Percentiles rank a stretch among this genome's conserved stretches.
phyloP scores from a whole-genome alignment of 805 yeast genomes.

The Yarrowia bubula region DNA sequence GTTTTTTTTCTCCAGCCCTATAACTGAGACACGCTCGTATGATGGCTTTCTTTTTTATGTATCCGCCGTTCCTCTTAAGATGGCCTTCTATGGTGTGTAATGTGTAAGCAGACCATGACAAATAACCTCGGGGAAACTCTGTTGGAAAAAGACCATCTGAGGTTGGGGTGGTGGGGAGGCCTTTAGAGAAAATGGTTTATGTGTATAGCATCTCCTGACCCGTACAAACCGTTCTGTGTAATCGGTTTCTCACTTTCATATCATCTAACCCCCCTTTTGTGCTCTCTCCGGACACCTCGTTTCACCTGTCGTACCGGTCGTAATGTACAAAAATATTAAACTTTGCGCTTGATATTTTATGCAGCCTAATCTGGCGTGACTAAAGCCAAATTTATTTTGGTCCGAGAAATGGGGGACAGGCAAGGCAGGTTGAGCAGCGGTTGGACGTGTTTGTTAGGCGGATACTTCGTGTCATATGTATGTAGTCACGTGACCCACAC shows the following conservation, averaged over 20 bases:
- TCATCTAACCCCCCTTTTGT: neutral
- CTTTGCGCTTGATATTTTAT: neutral
- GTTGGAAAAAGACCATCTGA: no score
- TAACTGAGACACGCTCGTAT: no score
- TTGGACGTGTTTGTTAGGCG: neutral
- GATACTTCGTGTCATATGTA: neutral
- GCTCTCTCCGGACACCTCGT: neutral
- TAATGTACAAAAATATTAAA: neutral
- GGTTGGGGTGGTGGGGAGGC: neutral
- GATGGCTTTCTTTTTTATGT: no score
- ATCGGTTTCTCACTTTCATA: neutral
- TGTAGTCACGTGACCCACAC: neutral
- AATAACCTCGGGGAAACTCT: neutral
- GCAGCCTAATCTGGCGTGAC: conserved; percentile 25
- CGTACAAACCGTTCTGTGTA: no score
- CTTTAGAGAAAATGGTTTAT: neutral
- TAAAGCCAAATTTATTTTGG: neutral
- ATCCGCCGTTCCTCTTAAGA: no score
- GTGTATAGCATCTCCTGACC: no score
- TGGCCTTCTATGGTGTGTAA: no score
- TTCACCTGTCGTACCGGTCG: neutral
- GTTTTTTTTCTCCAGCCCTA: no score
- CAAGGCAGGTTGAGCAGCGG: neutral
- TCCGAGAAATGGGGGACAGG: neutral
- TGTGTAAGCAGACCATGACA: neutral